phyloP scores from a whole-genome alignment of 2,329 filamentous ascomycete species.

The Dichotomopilus funicola region DNA sequence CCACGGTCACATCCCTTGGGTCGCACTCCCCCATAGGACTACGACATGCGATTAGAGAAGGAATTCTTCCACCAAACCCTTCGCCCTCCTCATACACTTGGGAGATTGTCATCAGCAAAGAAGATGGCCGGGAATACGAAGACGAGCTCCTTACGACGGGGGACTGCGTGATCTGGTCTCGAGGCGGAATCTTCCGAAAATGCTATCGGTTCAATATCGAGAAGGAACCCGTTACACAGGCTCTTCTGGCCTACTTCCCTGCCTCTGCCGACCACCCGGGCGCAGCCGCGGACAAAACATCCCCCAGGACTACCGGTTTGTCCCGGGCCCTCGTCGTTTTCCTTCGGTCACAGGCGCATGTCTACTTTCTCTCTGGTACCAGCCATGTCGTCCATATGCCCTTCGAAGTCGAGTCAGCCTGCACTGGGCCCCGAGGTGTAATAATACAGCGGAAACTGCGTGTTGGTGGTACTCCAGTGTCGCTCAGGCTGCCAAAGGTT shows the following conservation, averaged over 20 bases:
- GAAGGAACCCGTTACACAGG: slow-evolving; percentile 79
- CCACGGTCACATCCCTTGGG: slow-evolving; percentile 82
- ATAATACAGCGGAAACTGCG: slow-evolving; percentile 75
- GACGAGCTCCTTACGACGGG: slow-evolving; percentile 77
- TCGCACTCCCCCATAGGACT: slow-evolving; percentile 83
- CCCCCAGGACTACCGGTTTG: slow-evolving; percentile 27
- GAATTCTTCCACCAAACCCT: slow-evolving; percentile 64
- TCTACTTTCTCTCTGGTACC: slow-evolving; percentile 83
- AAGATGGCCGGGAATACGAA: slow-evolving; percentile 43
- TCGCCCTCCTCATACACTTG: slow-evolving; percentile 64
- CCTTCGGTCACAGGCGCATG: slow-evolving; percentile 84
- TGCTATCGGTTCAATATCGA: slow-evolving; percentile 82
- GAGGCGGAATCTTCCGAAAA: slow-evolving; percentile 76
- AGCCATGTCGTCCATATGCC: slow-evolving; percentile 88
- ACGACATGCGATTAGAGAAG: slow-evolving; percentile 74
- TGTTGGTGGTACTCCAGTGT: slow-evolving; percentile 43
- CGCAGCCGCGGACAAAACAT: slow-evolving; percentile 2
- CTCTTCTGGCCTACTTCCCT: slow-evolving; percentile 77
- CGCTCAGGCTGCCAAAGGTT: slow-evolving; percentile 52
- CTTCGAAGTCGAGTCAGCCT: slow-evolving; percentile 85
- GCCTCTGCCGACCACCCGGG: slow-evolving; percentile 35
- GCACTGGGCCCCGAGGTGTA: slow-evolving; percentile 74
- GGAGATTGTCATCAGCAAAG: slow-evolving; percentile 51
- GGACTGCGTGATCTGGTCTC: slow-evolving; percentile 79
- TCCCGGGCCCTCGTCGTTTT: slow-evolving; percentile 79